Evolutionary conservation across 768 basidiomycete genomes (phyloP).

Genomic region (Coprinellus micaceus): DNA sequence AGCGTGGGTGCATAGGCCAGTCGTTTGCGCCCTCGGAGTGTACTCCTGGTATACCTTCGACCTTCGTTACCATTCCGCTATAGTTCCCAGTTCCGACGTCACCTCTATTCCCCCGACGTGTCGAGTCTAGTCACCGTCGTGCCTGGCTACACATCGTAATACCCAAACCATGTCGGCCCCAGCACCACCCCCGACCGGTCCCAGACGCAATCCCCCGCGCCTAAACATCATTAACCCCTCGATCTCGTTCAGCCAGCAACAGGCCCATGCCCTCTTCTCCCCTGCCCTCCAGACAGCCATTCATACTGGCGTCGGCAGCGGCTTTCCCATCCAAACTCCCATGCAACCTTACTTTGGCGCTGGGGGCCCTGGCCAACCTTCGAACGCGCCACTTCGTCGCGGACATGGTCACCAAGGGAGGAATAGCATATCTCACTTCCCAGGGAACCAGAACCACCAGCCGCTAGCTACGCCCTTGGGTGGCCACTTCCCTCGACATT

Average conservation of each 20-base stretch:
- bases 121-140: neutral
- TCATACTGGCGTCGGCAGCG: slow-evolving; percentile 50
- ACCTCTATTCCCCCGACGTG: neutral
- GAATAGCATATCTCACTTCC: slow-evolving; percentile 56
- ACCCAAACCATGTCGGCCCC: neutral
- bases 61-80: neutral
- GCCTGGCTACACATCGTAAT: neutral
- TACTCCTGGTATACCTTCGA: neutral
- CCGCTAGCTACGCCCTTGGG: slow-evolving; percentile 58
- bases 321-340: slow-evolving; percentile 60
- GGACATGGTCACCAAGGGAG: slow-evolving; percentile 42
- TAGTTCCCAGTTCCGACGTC: neutral
- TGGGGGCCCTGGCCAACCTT: slow-evolving; percentile 42
- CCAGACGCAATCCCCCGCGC: slow-evolving; percentile 3
- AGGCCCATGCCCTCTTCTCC: slow-evolving; percentile 59
- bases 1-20: neutral
- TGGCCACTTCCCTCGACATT: slow-evolving; percentile 52
- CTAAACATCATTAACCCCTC: slow-evolving; percentile 4
- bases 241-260: slow-evolving; percentile 33
- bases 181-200: neutral
- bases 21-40: neutral
- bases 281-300: slow-evolving; percentile 60
- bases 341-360: slow-evolving; percentile 72
- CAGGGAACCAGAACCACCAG: slow-evolving; percentile 53
- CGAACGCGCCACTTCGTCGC: slow-evolving; percentile 50